These are phyloP conservation scores for Moricandia arvensis DNA, from an alignment of 345 rosid genomes.

Conservation along the genomic window DNA sequence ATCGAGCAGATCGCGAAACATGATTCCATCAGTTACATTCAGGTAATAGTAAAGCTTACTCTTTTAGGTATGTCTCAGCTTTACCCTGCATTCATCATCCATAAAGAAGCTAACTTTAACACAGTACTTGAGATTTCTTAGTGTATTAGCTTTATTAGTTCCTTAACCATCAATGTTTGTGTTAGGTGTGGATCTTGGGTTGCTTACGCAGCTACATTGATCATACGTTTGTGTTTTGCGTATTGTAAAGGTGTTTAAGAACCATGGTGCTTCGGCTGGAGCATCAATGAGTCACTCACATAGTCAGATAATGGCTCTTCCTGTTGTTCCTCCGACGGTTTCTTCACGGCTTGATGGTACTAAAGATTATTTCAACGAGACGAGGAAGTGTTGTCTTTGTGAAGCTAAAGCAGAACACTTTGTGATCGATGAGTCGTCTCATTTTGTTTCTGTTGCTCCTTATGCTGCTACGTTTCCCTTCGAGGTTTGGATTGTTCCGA, in stretches of 20 bases:
- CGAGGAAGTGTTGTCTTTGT: slow-evolving; percentile 72
- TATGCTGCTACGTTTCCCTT: slow-evolving; percentile 68
- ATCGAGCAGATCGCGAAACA: slow-evolving; percentile 53
- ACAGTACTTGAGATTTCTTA: no score
- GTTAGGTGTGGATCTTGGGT: slow-evolving; percentile 5
- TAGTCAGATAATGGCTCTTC: slow-evolving; percentile 82
- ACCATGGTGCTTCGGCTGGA: slow-evolving; percentile 90
- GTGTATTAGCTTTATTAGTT: neutral
- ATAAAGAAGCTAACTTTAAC: slow-evolving; percentile 1
- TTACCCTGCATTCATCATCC: neutral
- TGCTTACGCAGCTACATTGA: neutral
- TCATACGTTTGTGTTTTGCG: neutral
- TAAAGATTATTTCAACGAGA: slow-evolving; percentile 55
- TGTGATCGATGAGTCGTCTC: slow-evolving; percentile 52
- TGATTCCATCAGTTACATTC: slow-evolving; percentile 65
- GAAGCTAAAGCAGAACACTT: slow-evolving; percentile 52
- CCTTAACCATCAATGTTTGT: slow-evolving; percentile 1
- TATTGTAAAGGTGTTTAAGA: slow-evolving; percentile 76
- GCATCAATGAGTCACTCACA: slow-evolving; percentile 95
- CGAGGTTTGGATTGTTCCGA: slow-evolving; percentile 86
- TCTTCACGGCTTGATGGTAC: slow-evolving; percentile 52
- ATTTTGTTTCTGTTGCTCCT: slow-evolving; percentile 67
- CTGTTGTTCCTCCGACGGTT: slow-evolving; percentile 67
- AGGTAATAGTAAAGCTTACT: slow-evolving; percentile 37
- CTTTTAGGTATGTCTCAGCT: no score